Evolutionary conservation across 805 yeast genomes (phyloP).

Genomic region (Lachancea lanzarotensis): DNA sequence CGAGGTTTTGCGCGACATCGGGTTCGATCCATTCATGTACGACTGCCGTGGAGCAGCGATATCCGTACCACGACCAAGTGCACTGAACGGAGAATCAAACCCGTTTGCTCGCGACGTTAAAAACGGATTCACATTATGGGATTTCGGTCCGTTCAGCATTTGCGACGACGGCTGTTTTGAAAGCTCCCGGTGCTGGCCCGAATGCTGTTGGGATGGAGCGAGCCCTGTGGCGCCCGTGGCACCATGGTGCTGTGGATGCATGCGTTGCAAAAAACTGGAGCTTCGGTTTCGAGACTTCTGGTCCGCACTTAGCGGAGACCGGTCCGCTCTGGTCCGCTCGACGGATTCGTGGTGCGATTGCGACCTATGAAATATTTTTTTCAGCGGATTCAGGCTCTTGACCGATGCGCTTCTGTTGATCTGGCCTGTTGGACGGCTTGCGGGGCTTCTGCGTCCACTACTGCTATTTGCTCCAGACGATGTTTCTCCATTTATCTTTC

Average conservation of each 20-base stretch:
- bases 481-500: background rate
- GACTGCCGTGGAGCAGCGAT: slow-evolving; percentile 23
- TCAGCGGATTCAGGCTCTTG: slow-evolving; percentile 8
- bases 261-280: slow-evolving; percentile 18
- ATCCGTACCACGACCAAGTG: slow-evolving; percentile 20
- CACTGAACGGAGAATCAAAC: slow-evolving; percentile 10
- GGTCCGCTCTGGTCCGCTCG: background rate
- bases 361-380: slow-evolving; percentile 11
- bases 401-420: slow-evolving; percentile 8
- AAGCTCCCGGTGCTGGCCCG: background rate
- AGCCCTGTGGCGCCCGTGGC: background rate
- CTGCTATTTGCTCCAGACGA: background rate
- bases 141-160: slow-evolving; percentile 22
- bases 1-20: slow-evolving; percentile 6
- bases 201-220: background rate
- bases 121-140: slow-evolving; percentile 30
- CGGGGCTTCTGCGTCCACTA: background rate
- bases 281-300: slow-evolving; percentile 18
- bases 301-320: slow-evolving; percentile 3
- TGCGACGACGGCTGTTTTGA: slow-evolving; percentile 18
- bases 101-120: slow-evolving; percentile 4
- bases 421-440: background rate
- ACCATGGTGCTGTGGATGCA: slow-evolving; percentile 11
- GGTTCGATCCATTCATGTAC: slow-evolving; percentile 7
- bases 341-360: slow-evolving; percentile 11